Evolutionary conservation across 225 moss, liverwort and hornwort genomes (phyloP).

Genomic region (Pseudisothecium myosuroides): DNA sequence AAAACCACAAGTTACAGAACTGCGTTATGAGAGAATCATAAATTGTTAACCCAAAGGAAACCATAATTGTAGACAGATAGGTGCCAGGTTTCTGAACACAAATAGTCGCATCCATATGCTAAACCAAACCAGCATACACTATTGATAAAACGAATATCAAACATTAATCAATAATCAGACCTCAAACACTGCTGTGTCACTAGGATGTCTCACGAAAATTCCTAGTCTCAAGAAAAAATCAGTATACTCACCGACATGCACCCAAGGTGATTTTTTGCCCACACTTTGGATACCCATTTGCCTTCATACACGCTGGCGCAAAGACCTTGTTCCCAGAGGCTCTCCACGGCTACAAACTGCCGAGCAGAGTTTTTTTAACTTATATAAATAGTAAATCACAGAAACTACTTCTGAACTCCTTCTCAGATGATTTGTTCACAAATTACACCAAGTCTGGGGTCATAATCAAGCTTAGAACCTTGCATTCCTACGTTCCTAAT

Average conservation of each 20-base stretch:
- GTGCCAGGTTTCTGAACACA: not conserved
- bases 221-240: not conserved
- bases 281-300: conserved; percentile 86
- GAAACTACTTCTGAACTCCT: not conserved
- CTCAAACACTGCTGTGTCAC: not conserved
- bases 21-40: not conserved
- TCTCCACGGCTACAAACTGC: conserved; percentile 83
- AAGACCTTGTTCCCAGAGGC: conserved; percentile 89
- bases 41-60: not conserved
- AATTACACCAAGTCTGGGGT: not conserved
- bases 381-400: not conserved
- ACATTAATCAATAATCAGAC: not conserved
- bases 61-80: not conserved
- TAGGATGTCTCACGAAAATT: not conserved
- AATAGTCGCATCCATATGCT: not conserved
- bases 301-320: conserved; percentile 90
- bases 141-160: not conserved
- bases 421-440: not conserved
- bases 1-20: not conserved
- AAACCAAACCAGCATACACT: not conserved
- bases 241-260: conserved; percentile 66
- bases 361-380: not conserved
- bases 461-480: not conserved
- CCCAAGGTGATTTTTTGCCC: conserved; percentile 85
- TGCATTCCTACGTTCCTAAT: not conserved